Conservation (phyloP, 116 monocot genomes). For the Dioscorea cayenensis region DNA sequence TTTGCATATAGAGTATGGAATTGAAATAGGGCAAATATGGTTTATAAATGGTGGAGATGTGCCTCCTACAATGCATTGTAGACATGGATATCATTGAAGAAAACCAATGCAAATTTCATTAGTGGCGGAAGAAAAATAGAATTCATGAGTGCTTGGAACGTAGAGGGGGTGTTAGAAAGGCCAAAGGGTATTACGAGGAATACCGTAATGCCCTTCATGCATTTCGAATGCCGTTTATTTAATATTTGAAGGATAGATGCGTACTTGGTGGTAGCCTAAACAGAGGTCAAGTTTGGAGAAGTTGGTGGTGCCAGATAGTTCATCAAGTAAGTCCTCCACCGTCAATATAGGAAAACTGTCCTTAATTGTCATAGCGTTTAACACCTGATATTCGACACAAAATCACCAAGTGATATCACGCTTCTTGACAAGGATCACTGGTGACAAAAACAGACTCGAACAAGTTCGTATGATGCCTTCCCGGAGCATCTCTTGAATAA, state of each 20-base stretch:
- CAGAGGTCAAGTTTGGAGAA: not conserved
- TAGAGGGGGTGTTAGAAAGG: slow-evolving; percentile 1
- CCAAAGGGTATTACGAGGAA: slow-evolving; percentile 7
- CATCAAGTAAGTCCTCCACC: slow-evolving; percentile 1
- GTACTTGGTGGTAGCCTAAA: slow-evolving; percentile 1
- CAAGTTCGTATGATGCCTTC: not conserved
- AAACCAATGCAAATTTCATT: not conserved
- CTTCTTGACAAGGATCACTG: not conserved
- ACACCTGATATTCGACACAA: slow-evolving; percentile 7
- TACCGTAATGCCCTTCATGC: slow-evolving; percentile 2
- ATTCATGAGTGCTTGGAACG: slow-evolving; percentile 3
- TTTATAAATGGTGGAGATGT: not conserved
- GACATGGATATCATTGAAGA: not conserved
- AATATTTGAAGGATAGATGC: not conserved
- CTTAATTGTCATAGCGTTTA: slow-evolving; percentile 3
- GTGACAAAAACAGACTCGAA: not conserved
- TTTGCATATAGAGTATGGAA: not conserved
- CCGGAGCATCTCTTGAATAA: not conserved
- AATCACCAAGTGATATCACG: slow-evolving; percentile 5
- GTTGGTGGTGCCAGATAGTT: not conserved
- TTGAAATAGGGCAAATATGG: not conserved
- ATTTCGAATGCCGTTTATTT: not conserved
- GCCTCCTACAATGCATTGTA: not conserved
- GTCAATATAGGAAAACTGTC: slow-evolving; percentile 5
- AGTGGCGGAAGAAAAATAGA: not conserved